A percentile compares a stretch with the other conserved stretches of the same genome.
These are phyloP conservation scores for Asterionellopsis glacialis DNA, from an alignment of 108 stramenopile genomes.

Conservation along the genomic window DNA sequence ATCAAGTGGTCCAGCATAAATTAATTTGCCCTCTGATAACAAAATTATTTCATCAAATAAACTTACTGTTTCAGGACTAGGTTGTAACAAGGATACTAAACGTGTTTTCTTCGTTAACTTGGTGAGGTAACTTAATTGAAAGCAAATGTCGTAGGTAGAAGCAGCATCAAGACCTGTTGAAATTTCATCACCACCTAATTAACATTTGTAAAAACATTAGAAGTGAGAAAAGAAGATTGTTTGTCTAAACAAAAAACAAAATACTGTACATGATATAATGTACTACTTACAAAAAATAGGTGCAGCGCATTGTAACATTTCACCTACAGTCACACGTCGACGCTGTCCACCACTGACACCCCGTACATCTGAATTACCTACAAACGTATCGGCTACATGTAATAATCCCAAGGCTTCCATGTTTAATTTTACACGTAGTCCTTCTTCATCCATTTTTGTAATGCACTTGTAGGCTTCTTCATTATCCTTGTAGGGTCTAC, in stretches of 20 bases:
- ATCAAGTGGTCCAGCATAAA: constrained; percentile 86
- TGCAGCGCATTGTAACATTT: constrained; percentile 63
- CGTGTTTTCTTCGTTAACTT: constrained; percentile 39
- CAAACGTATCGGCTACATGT: constrained; percentile 68
- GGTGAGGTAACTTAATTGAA: constrained; percentile 29
- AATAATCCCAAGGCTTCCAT: constrained; percentile 53
- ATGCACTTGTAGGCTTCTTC: too few relatives aligned
- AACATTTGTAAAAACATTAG: too few relatives aligned
- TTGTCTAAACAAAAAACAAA: too few relatives aligned
- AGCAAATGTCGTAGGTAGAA: constrained; percentile 64
- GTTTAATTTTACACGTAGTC: constrained; percentile 28
- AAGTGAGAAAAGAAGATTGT: too few relatives aligned
- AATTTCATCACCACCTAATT: too few relatives aligned
- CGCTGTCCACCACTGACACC: constrained; percentile 82
- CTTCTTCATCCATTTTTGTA: too few relatives aligned
- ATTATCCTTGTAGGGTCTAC: background rate
- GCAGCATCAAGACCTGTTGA: constrained; percentile 67
- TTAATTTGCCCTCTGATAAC: constrained; percentile 65
- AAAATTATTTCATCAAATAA: constrained; percentile 88
- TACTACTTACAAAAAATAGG: constrained; percentile 79
- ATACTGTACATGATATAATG: constrained; percentile 57
- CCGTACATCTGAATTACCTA: constrained; percentile 73
- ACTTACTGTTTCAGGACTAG: constrained; percentile 86
- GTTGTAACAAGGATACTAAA: constrained; percentile 85
- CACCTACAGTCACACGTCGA: constrained; percentile 77